phyloP scores from a whole-genome alignment of 768 basidiomycete genomes.

The Suillus clintonianus region DNA sequence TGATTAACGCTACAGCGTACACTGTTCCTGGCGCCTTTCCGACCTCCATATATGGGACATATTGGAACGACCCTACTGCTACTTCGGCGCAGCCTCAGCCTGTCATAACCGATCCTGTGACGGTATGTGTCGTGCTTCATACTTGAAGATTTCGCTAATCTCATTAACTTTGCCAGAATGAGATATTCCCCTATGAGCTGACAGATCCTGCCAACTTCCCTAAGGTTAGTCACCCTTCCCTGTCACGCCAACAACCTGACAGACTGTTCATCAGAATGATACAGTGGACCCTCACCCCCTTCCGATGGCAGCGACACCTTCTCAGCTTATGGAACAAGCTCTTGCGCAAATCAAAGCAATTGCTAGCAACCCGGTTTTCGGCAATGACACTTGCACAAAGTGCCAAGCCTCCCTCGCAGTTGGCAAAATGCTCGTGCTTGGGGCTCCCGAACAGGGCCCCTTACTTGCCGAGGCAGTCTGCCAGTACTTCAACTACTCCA shows the following conservation, averaged over 20 bases:
- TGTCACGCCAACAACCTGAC: no score
- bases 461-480: slow-evolving; percentile 42
- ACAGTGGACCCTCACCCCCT: slow-evolving; percentile 46
- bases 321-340: slow-evolving; percentile 40
- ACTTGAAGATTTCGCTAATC: neutral
- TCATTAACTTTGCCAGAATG: slow-evolving; percentile 39
- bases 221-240: slow-evolving; percentile 23
- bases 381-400: slow-evolving; percentile 36
- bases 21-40: slow-evolving; percentile 65
- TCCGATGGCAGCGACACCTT: slow-evolving; percentile 36
- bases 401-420: slow-evolving; percentile 43
- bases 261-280: slow-evolving; percentile 35
- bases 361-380: slow-evolving; percentile 37
- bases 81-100: slow-evolving; percentile 72
- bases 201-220: slow-evolving; percentile 67
- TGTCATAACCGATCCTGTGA: slow-evolving; percentile 67
- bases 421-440: slow-evolving; percentile 45
- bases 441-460: slow-evolving; percentile 44
- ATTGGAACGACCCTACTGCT: slow-evolving; percentile 70
- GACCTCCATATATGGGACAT: slow-evolving; percentile 57
- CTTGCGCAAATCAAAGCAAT: slow-evolving; percentile 41
- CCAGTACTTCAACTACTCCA: slow-evolving; percentile 41
- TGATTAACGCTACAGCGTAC: slow-evolving; percentile 42
- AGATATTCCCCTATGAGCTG: slow-evolving; percentile 55
- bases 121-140: slow-evolving; percentile 38